Base-by-base conservation (phyloP, 1,139 yeast species). In the Saccharomyces hybrid region DNA sequence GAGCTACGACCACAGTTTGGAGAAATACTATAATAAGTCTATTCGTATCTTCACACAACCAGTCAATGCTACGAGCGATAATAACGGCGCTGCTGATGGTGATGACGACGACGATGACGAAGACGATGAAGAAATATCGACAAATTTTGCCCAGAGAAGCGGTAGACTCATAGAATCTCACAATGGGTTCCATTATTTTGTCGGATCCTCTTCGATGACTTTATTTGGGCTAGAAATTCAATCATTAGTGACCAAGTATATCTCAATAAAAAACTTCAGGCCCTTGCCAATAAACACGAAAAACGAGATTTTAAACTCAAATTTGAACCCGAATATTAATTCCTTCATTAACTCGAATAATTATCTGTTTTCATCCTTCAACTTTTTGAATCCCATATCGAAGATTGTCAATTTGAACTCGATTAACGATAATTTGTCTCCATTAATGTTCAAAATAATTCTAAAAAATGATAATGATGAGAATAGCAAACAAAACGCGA, bases 171-270 rank as follows among this genome's bases (percentile, higher is more conserved):
- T 86, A 8, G 86, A 84, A 60, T 83, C 90, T 1, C 73, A 88
- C 58, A 84, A 89, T 0, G 91, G 91, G 2, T 89, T 85, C 63
- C 78, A 82, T 58, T 78, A 85, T 44, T 86, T 85, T 64, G 88
- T 85, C 38, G 95, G 93, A 0, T 83, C 90, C 1, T 84, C 91
- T 0, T 84, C 91, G 1, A 86, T 86, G 91, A 86, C 95, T 0
- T 70, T 86, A 28, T 86, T 86, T 66, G 91, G 91, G 2, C 72
- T 86, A 56, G 93, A 86, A 60, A 85, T 86, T 54, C 88, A 85
- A 64, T 81, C 83, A 55, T 59, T 75, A 62, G 63, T 75, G 20
- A 66, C 73, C 5, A 63, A 66, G 52, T 65, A 64, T 34, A 44
- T 66, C 26, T 55, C 65, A 7, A 54, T 58, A 14, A 58, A 57